Base-by-base conservation (phyloP, 1,284 basidiomycete genomes). In the Sphaerobolus stellatus region DNA sequence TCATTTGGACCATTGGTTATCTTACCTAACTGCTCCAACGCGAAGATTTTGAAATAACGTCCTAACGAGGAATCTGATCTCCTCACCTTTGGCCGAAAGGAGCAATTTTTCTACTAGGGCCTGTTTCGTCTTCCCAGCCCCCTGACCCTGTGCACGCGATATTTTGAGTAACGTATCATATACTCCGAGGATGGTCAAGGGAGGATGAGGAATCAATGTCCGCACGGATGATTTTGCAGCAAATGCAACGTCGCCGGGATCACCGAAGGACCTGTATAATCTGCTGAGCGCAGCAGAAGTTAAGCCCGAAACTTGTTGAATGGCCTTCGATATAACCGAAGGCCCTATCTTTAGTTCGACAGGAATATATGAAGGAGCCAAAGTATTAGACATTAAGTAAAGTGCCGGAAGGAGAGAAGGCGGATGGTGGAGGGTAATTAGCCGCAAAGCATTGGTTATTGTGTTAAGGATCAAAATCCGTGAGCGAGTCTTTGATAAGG, bases 341-440 rank as follows among this genome's bases (percentile, higher is more conserved):
- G 79, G 76, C 2, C 91, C 91, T 30, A 93, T 75, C 25, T 89
- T 90, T 24, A 93, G 79, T 66, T 94, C 91, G 53, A 88, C 71
- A 9, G 85, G 74, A 36, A 81, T 75, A 71, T 92, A 93, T 1
- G 88, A 80, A 16, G 94, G 92, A 1, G 85, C 82, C 31, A 97
- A 80, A 31, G 90, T 84, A 69, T 95, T 97, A 25, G 91, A 92
- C 36, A 95, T 76, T 25, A 97, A 82, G 70, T 96, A 97, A n/a
- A 96, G 75, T n/a, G 90, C 78, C 13, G 90, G 81, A 40, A 90
- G 71, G 43, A 97, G 78, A 43, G 90, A 89, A 9, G 75, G 58
- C 0, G 89, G 82, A 62, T 94, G 85, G 58, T 86, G 81, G 31
- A 73, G 69, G 54, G 86, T 77, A 46, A 96, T 79, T 13, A 83